Evolutionary conservation across 2,329 filamentous ascomycete species (phyloP).

Genomic region (Seiridium cupressi): DNA sequence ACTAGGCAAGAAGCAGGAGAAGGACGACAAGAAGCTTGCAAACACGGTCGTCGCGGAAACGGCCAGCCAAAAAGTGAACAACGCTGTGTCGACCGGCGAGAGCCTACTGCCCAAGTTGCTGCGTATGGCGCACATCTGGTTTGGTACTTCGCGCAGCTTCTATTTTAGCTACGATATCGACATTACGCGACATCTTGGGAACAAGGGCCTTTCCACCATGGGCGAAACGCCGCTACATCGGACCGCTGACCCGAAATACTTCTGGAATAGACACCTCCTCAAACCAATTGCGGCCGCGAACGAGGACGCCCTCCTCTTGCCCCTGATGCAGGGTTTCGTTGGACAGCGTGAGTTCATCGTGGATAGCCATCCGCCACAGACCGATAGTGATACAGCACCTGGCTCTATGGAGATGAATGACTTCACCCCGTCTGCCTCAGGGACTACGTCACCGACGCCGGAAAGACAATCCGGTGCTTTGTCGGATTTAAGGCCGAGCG

Average conservation of each 20-base stretch:
- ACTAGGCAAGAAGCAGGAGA: slow-evolving; percentile 13
- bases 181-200: slow-evolving; percentile 67
- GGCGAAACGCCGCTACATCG: slow-evolving; percentile 63
- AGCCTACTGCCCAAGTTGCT: slow-evolving; percentile 79
- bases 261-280: slow-evolving; percentile 84
- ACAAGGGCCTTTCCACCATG: slow-evolving; percentile 31
- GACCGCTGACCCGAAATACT: slow-evolving; percentile 75
- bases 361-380: slow-evolving; percentile 57
- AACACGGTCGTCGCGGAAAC: slow-evolving; percentile 25
- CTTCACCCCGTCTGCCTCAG: slow-evolving; percentile 17
- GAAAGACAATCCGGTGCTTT: slow-evolving; percentile 22
- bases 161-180: slow-evolving; percentile 96
- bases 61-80: slow-evolving; percentile 17
- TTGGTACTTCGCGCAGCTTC: slow-evolving; percentile 80
- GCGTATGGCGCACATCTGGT: slow-evolving; percentile 79
- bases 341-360: slow-evolving; percentile 81
- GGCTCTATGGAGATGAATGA: slow-evolving; percentile 28
- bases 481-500: slow-evolving; percentile 38
- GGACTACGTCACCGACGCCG: slow-evolving; percentile 12
- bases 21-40: slow-evolving; percentile 23
- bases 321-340: slow-evolving; percentile 91
- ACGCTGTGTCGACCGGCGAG: slow-evolving; percentile 36
- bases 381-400: slow-evolving; percentile 36
- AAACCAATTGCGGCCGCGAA: slow-evolving; percentile 72
- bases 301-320: slow-evolving; percentile 69